Evolutionary conservation across 495 filamentous ascomycete species (phyloP).

Genomic region (Xeromyces bisporus): DNA sequence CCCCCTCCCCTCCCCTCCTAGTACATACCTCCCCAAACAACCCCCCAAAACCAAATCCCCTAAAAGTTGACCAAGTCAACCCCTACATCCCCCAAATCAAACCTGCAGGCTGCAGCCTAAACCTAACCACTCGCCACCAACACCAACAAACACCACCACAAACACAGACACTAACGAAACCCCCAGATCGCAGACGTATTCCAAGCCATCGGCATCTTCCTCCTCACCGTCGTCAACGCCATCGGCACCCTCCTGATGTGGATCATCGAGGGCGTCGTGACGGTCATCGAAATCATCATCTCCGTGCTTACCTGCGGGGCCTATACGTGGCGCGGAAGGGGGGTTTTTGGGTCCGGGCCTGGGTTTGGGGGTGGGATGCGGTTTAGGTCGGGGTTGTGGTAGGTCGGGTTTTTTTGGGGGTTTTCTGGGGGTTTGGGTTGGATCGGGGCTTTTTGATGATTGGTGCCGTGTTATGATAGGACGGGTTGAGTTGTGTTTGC

Average conservation of each 20-base stretch:
- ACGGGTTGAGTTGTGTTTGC: no score
- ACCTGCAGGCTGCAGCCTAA: no score
- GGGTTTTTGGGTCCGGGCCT: slow-evolving; percentile 2
- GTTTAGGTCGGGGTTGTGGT: no score
- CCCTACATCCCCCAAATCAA: no score
- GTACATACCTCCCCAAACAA: not conserved
- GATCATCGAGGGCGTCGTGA: slow-evolving; percentile 68
- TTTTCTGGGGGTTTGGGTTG: no score
- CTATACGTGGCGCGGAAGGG: slow-evolving; percentile 29
- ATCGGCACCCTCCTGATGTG: slow-evolving; percentile 57
- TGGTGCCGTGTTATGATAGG: no score
- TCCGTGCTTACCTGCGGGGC: slow-evolving; percentile 70
- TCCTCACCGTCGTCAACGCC: slow-evolving; percentile 73
- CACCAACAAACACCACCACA: not conserved
- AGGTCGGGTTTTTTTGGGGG: no score
- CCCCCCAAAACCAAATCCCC: not conserved
- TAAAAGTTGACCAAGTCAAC: slow-evolving; percentile 7
- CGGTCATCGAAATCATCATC: slow-evolving; percentile 71
- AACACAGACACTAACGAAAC: not conserved
- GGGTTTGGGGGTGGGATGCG: not conserved
- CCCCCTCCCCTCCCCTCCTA: no score
- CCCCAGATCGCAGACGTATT: slow-evolving; percentile 59
- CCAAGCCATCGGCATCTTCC: slow-evolving; percentile 63
- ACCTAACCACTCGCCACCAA: no score
- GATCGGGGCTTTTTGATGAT: no score